Evolutionary conservation across 1,139 yeast genomes (phyloP), one percentile per base, ranked within the genome.

Genomic region (Lodderomyces theae): DNA sequence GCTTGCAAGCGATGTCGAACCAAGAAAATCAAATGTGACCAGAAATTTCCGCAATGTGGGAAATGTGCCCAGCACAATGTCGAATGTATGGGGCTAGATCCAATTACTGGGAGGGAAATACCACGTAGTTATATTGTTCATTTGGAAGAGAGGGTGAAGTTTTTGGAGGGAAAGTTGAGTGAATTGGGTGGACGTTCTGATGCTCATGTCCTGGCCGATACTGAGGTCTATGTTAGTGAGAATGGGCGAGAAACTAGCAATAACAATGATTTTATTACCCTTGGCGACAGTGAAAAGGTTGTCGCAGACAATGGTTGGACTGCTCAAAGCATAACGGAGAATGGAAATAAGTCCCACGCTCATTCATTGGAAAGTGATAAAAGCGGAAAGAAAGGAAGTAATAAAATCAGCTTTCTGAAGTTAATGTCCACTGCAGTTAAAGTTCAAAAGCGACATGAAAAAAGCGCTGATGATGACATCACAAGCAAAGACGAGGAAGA

Each of bases 1-100:
- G 95, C 96, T 1, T 89, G 97, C 56, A 85, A 82, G 52, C 67
- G 96, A 41, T 89, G 97, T 53, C 74, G 96, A 18, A 58, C 69
- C 42, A 82, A 87, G 54, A 89, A 89, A 61, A 79, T 87, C 42
- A 80, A 81, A 53, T 89, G 97, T 64, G 95, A 89, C 51, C 90
- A 84, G 49, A 78, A 78, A 50, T 83, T 86, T 58, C 96, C 96
- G 1, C 77, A 80, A 40, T 89, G 97, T 57, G 66, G 79, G 11
- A 75, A 78, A 34, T 88, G 96, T 61, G 71, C 68, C 21, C 80
- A 79, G 51, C 82, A 85, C 13, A 77, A 79, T 5, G 82, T 69
- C 3, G 86, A 84, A 13, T 88, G 96, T 61, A 80, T 87, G 16
- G 89, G 95, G 0, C 61, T 86, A 10, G 96, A 89, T 57, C 88